These are phyloP conservation scores for Erysimum pusillum DNA, from an alignment of 441 rosid species.

Conservation along the genomic window DNA sequence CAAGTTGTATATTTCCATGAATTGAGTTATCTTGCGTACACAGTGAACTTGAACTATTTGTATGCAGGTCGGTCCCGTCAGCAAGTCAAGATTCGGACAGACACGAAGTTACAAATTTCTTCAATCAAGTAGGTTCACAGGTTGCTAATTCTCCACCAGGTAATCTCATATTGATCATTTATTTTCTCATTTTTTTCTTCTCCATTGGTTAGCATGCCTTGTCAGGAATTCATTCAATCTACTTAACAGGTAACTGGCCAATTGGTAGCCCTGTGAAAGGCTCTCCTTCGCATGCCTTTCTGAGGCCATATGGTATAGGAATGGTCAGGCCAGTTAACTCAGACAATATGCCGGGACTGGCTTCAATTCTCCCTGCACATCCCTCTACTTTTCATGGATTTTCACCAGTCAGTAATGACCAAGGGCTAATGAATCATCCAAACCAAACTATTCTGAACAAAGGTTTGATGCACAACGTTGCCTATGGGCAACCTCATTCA, in stretches of 20 bases:
- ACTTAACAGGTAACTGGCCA: constrained; percentile 68
- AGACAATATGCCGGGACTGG: constrained; percentile 70
- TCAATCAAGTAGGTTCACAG: constrained; percentile 73
- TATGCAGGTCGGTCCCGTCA: constrained; percentile 68
- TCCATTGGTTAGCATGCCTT: constrained; percentile 12
- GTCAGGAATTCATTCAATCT: constrained; percentile 33
- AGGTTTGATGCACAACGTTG: constrained; percentile 54
- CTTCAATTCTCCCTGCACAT: constrained; percentile 75
- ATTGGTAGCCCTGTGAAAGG: constrained; percentile 75
- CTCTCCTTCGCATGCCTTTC: constrained; percentile 62
- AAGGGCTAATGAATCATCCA: constrained; percentile 57
- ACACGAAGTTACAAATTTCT: constrained; percentile 66
- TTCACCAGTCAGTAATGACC: constrained; percentile 81
- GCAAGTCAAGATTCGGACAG: constrained; percentile 80
- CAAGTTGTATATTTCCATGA: constrained; percentile 3
- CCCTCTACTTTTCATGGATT: constrained; percentile 63
- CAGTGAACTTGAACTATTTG: constrained; percentile 23
- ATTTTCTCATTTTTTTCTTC: constrained; percentile 26
- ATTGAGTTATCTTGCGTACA: constrained; percentile 3
- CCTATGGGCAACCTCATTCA: constrained; percentile 64
- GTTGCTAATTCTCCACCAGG: constrained; percentile 85
- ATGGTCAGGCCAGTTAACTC: constrained; percentile 58
- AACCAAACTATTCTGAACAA: constrained; percentile 56
- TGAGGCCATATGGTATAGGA: constrained; percentile 67
- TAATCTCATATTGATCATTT: constrained; percentile 28